Base-by-base conservation (phyloP, 1,139 yeast genomes). In the Blastobotrys buckinghamii region DNA sequence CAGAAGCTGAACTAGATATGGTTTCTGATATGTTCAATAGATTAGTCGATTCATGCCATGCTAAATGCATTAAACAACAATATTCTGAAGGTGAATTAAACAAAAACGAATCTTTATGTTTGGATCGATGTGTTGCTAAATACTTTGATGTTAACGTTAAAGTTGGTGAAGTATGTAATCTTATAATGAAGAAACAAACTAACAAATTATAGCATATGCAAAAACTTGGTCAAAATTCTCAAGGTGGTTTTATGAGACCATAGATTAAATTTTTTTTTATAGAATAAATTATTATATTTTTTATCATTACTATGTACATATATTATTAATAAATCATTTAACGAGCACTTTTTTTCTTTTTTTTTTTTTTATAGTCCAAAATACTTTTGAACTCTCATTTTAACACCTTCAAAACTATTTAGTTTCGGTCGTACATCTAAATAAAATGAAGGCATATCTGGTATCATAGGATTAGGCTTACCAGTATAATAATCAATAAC, bases 1-100 rank as follows among this genome's bases (percentile, higher is more conserved):
- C 97, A 48, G 88, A 82, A 66, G 78, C 86, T 44, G 97, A 90
- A 70, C 78, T 90, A 59, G 97, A 90, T 66, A 84, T 90, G 83
- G 96, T 90, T 59, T 89, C 97, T 29, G 96, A 94, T 59, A 89
- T 90, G 97, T 90, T 90, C 80, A 90, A 90, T 78, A 81, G 84
- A 62, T 66, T 78, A 56, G 82, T 78, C 19, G 89, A 83, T 59
- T 85, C 89, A 61, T 92, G 99, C 70, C 95, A 92, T 69, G 70
- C 74, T 62, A 92, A 92, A 73, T 92, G 99, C 73, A 85, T 92
- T 66, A 43, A 59, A 48, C 73, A 72, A 63, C 74, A 74, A 66
- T 90, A 90, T 73, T 64, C 69, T 51, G 94, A 87, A 52, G 85
- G 92, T 49, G 94, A 84, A 32, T 75, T 92, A 57, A 78, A 77